A percentile compares a stretch with the other conserved stretches of the same genome.
Evolutionary conservation across 176 grass and related monocot genomes (phyloP).

Genomic region (Echinochloa phyllopogon): DNA sequence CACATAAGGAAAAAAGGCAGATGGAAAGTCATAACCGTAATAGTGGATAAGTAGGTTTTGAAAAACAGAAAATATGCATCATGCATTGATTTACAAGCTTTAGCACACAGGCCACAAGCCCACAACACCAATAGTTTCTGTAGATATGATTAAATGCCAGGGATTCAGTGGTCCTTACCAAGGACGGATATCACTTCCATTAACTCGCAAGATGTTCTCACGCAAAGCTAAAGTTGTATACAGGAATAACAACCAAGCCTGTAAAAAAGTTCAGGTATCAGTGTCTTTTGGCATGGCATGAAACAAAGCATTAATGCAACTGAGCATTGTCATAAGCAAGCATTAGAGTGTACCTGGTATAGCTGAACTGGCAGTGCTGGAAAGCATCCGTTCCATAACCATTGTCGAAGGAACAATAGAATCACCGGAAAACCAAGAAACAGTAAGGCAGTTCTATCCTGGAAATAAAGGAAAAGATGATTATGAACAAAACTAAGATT

Average conservation of each 20-base stretch:
- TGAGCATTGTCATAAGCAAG: not conserved
- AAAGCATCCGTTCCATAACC: constrained; percentile 90
- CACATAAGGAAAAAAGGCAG: not conserved
- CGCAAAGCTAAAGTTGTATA: constrained; percentile 90
- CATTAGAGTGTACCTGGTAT: constrained; percentile 77
- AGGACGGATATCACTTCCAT: constrained; percentile 87
- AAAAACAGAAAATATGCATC: not conserved
- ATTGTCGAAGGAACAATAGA: constrained; percentile 79
- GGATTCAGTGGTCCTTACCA: constrained; percentile 59
- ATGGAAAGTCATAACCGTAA: not conserved
- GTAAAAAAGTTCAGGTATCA: constrained; percentile 45
- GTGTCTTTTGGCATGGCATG: constrained; percentile 13
- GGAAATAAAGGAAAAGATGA: constrained; percentile 27
- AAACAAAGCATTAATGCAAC: constrained; percentile 36
- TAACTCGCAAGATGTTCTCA: constrained; percentile 85
- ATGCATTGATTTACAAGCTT: constrained; percentile 20
- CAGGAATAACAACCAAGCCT: constrained; percentile 84
- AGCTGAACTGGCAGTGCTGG: constrained; percentile 93
- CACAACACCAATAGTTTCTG: not conserved
- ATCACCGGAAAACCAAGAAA: constrained; percentile 92
- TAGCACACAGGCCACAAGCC: not conserved
- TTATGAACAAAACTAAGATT: constrained; percentile 2
- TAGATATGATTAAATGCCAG: constrained; percentile 8
- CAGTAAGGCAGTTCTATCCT: constrained; percentile 95
- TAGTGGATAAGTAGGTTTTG: not conserved